Base-by-base conservation (phyloP, 768 basidiomycete species). In the Strobilomyces echinocephalus region DNA sequence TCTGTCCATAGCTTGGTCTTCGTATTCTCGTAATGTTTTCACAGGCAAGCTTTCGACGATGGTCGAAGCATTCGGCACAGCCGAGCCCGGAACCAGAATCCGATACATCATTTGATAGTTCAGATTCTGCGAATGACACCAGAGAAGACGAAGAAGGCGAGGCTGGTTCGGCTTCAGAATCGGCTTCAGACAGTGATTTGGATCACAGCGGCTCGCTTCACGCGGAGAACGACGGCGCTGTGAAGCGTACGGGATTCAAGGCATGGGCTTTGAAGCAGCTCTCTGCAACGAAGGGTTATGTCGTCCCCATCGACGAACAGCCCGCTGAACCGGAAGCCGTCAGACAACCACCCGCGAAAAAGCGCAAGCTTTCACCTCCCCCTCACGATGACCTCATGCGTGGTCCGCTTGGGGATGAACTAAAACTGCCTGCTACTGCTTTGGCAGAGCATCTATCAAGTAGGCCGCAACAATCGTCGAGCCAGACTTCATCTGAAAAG, bases 181-280 rank as follows among this genome's bases (percentile, higher is more conserved):
- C 50, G 0, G 46, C 61, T 24, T 69, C 63, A 26, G 62, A 59
- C 4, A 34, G 46, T 33, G 62, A 58, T 16, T 63, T 56, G 12
- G 62, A 59, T 11, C 57, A 60, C 20, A 51, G 47, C 10, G 57
- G 53, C n/a, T 60, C 57, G 9, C 57, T 58, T 20, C 60, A 60
- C 51, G 42, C n/a, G 39, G 54, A 50, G 20, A 38, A 54, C 15
- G 57, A 66, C 5, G 61, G 65, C 24, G 24, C 57, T 15, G 67
- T 59, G 46, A 76, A 72, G 60, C 82, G 66, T 28, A 61, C 73
- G 4, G 79, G 81, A 8, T 97, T 97, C 79, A 97, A 97, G 67
- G 77, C 84, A 38, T 97, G 95, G 95, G 95, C 94, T 0, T 65
- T 84, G 56, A 80, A 86, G 50, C 93, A 97, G 64, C 76, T 90